Conservation (phyloP, 2,329 filamentous ascomycete species). For the Dactylonectria macrodidyma region DNA sequence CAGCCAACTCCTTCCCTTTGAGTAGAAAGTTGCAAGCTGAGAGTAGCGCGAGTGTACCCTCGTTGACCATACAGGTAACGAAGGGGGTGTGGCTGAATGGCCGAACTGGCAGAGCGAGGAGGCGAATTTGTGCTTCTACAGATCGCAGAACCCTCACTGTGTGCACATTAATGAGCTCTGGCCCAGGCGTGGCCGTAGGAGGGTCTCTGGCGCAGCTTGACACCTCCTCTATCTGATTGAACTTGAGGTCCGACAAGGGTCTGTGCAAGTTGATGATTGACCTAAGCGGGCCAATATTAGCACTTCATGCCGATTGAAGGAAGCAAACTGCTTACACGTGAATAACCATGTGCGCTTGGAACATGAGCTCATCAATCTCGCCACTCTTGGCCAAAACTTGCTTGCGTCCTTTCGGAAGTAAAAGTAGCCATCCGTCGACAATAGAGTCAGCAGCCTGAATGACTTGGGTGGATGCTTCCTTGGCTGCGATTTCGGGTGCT, state of each 20-base stretch:
- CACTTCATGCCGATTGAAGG: rapidly evolving
- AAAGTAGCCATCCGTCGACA: constrained; percentile 32
- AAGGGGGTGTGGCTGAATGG: constrained; percentile 35
- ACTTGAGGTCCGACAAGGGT: constrained; percentile 35
- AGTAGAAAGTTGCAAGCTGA: constrained; percentile 36
- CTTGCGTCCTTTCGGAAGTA: constrained; percentile 25
- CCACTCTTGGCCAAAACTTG: constrained; percentile 25
- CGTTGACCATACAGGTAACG: constrained; percentile 39
- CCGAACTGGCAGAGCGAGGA: constrained; percentile 24
- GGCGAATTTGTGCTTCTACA: constrained; percentile 35
- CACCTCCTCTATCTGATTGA: constrained; percentile 31
- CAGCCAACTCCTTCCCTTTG: constrained; percentile 8
- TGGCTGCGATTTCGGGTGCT: constrained; percentile 24
- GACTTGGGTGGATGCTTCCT: constrained; percentile 25
- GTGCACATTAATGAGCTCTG: constrained; percentile 38
- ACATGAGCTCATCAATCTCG: constrained; percentile 37
- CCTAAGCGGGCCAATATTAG: constrained; percentile 10
- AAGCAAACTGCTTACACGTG: constrained; percentile 33
- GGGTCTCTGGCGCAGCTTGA: constrained; percentile 37
- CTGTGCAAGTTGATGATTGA: constrained; percentile 37
- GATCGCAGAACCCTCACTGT: constrained; percentile 33
- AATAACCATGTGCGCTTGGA: constrained; percentile 35
- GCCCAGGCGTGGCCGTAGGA: constrained; percentile 10
- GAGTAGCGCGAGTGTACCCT: constrained; percentile 33
- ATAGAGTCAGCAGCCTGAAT: constrained; percentile 38